Conservation (phyloP, 1,284 basidiomycete species). For the Fistulinella cinereoalba region DNA sequence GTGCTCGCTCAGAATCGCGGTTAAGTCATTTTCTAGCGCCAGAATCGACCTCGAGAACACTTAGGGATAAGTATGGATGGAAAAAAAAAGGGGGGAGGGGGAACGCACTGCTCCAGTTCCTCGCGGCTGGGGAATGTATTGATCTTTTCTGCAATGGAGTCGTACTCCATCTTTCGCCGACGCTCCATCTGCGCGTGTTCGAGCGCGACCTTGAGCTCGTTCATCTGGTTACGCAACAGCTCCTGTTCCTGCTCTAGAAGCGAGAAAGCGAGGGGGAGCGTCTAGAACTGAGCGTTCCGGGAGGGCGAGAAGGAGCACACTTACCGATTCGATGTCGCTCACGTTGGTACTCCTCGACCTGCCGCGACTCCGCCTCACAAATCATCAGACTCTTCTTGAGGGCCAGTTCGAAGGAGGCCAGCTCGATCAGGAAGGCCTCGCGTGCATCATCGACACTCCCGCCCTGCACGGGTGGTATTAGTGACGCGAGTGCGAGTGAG, state of each 20-base stretch:
- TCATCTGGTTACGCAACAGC: slow-evolving; percentile 63
- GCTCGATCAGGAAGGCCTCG: slow-evolving; percentile 72
- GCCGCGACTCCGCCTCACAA: slow-evolving; percentile 75
- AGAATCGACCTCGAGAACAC: slow-evolving; percentile 54
- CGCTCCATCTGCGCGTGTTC: slow-evolving; percentile 75
- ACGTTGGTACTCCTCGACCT: slow-evolving; percentile 75
- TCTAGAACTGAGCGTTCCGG: not conserved
- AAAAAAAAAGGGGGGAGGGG: slow-evolving; percentile 11
- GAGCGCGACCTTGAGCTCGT: slow-evolving; percentile 67
- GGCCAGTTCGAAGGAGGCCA: slow-evolving; percentile 68
- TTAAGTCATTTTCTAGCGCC: slow-evolving; percentile 72
- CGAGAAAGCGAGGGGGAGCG: no score
- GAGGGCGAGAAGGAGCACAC: slow-evolving; percentile 16
- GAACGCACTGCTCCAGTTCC: slow-evolving; percentile 66
- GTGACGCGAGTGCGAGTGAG: slow-evolving; percentile 51
- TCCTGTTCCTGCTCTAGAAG: slow-evolving; percentile 64
- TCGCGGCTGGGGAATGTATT: slow-evolving; percentile 72
- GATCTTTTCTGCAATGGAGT: slow-evolving; percentile 75
- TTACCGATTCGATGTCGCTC: slow-evolving; percentile 68
- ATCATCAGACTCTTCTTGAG: slow-evolving; percentile 75
- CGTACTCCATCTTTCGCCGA: slow-evolving; percentile 78
- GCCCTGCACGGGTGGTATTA: slow-evolving; percentile 37
- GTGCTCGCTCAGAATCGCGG: slow-evolving; percentile 68
- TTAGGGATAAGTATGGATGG: not conserved
- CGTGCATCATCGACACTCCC: slow-evolving; percentile 62